Base-by-base conservation (phyloP, 371 early-diverging fungal species). In the Haplosporangium sp. region DNA sequence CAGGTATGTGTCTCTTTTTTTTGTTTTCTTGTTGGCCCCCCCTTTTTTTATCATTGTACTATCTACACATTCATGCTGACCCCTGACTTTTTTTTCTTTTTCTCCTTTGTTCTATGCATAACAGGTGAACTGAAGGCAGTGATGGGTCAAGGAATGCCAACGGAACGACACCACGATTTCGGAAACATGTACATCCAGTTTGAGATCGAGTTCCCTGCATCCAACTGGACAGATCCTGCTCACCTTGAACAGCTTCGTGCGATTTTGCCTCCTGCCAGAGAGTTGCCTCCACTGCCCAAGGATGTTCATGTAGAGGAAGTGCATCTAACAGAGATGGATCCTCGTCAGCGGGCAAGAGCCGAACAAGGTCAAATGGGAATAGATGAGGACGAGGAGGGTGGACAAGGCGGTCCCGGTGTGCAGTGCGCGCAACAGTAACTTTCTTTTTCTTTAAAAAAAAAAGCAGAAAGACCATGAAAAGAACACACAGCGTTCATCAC, bases 391-490 rank as follows among this genome's bases (percentile, higher is more conserved):
- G 89, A 91, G 45, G 88, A 85, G 18, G 86, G 84, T 13, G 81
- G 84, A 96, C 86, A 80, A 59, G 86, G 29, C 29, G 29, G 86
- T 11, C 92, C 96, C 23, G 91, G 91, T 47, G 96, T 97, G 64
- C 96, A 96, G 86, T 97, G 97, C 85, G 95, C 95, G 50, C 95
- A 95, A 81, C 96, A 96, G 86, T 96, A 95, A 84, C 87, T 20
- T 97, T 45, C 12, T 54, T n/a, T 1, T 9, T 14, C 10, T 6
- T n/a, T 37, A 16, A 36, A 62, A 46, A 2, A n/a, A n/a, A n/a
- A n/a, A n/a, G n/a, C n/a, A n/a, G n/a, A n/a, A 37, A 8, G 14
- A n/a, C n/a, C 11, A 38, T 1, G 13, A 21, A 38, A 36, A 14
- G 14, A 29, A 29, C 29, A 29, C 29, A 29, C 29, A 29, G 4